Evolutionary conservation across 2,329 filamentous ascomycete species (phyloP).

Genomic region (Penicillium italicum): DNA sequence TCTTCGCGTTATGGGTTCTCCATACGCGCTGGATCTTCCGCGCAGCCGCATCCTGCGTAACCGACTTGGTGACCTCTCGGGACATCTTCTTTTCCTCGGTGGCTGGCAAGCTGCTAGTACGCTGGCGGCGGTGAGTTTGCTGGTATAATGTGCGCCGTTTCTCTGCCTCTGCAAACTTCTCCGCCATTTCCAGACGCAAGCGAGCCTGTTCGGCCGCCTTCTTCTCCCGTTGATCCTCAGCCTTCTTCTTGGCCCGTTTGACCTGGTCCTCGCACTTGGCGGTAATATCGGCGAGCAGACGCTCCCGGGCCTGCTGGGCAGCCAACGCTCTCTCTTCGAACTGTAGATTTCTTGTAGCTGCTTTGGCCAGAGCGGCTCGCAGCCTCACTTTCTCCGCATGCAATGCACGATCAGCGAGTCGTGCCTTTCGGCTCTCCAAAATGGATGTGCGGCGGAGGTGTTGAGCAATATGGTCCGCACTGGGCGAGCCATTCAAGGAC

Average conservation of each 20-base stretch:
- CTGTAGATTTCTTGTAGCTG: slow-evolving; percentile 53
- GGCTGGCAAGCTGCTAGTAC: slow-evolving; percentile 51
- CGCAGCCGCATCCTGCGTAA: slow-evolving; percentile 53
- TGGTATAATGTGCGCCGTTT: slow-evolving; percentile 51
- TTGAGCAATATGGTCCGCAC: slow-evolving; percentile 60
- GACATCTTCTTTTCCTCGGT: slow-evolving; percentile 44
- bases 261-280: slow-evolving; percentile 65
- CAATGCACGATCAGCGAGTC: slow-evolving; percentile 61
- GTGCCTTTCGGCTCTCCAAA: slow-evolving; percentile 61
- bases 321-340: slow-evolving; percentile 61
- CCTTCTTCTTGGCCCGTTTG: slow-evolving; percentile 61
- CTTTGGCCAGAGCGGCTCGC: slow-evolving; percentile 60
- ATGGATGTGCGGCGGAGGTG: slow-evolving; percentile 64
- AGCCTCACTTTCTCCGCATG: slow-evolving; percentile 64
- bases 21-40: slow-evolving; percentile 57
- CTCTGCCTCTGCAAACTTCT: slow-evolving; percentile 62
- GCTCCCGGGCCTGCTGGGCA: slow-evolving; percentile 61
- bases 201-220: slow-evolving; percentile 60
- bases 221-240: slow-evolving; percentile 62
- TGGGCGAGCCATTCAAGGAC: slow-evolving; percentile 47
- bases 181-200: slow-evolving; percentile 59
- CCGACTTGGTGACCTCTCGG: slow-evolving; percentile 32
- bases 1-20: slow-evolving; percentile 50
- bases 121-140: slow-evolving; percentile 48
- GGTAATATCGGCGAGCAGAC: slow-evolving; percentile 61